Conservation (phyloP, 441 rosid genomes). For the Francoa sonchifolia region DNA sequence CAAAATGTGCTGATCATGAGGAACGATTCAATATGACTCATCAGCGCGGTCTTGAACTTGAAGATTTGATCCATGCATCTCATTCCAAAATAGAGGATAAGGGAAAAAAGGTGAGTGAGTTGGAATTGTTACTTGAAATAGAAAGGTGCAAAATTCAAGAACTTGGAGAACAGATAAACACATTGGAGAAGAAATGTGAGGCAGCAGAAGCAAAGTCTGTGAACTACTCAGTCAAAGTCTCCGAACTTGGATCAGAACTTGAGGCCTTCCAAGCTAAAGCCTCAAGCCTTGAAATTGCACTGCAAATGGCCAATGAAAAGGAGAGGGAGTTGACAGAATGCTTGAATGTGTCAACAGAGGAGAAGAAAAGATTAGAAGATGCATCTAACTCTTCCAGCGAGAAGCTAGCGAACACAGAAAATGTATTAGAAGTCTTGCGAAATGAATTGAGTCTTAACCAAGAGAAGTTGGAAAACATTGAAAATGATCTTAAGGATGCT, state of each 20-base stretch:
- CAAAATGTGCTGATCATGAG: conserved; percentile 63
- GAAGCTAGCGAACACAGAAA: conserved; percentile 63
- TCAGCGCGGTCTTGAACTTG: conserved; percentile 79
- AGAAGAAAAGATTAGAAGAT: conserved; percentile 63
- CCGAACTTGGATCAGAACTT: conserved; percentile 58
- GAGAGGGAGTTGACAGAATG: conserved; percentile 51
- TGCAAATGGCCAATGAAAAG: conserved; percentile 46
- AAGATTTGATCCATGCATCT: conserved; percentile 63
- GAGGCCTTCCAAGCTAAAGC: conserved; percentile 56
- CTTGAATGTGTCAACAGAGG: conserved; percentile 40
- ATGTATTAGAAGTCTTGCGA: conserved; percentile 48
- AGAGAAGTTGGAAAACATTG: conserved; percentile 46
- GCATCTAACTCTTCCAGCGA: conserved; percentile 28
- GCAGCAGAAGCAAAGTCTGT: conserved; percentile 56
- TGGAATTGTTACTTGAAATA: conserved; percentile 82
- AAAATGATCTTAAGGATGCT: conserved; percentile 50
- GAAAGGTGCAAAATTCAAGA: conserved; percentile 82
- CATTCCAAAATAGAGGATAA: conserved; percentile 71
- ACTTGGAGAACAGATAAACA: conserved; percentile 68
- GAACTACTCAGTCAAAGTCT: conserved; percentile 30
- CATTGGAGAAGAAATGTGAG: conserved; percentile 50
- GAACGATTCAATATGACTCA: conserved; percentile 59
- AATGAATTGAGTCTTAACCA: conserved; percentile 56
- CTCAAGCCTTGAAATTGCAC: conserved; percentile 63
- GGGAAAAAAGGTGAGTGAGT: conserved; percentile 55